Evolutionary conservation across 495 filamentous ascomycete genomes (phyloP), one percentile per base, ranked within the genome.

Genomic region (Aspergillus bertholletiae): DNA sequence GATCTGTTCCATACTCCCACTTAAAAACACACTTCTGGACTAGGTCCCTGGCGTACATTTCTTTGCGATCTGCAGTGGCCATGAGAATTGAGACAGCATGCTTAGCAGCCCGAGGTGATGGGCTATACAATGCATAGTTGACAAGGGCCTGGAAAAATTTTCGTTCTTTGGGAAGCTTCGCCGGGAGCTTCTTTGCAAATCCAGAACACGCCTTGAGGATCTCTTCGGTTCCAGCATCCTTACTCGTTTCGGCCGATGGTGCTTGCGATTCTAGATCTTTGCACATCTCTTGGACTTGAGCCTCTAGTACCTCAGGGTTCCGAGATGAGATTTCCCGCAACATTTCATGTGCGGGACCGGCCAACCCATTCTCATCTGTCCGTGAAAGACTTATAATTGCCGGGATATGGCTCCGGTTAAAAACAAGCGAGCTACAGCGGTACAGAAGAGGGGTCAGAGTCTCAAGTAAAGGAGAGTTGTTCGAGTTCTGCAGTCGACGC

Each of bases 341-440:
- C 43, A 97, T 82, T 64, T 96, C 90, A 58, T 97, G 92, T 7
- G 94, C 94, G 0, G 88, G 82, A 8, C 80, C 71, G 15, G 88
- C 88, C 55, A 97, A 72, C 1, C 82, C 82, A 35, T 90, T 81
- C 58, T 91, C 86, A 63, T 96, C 87, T 3, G 85, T 88, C 55
- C 88, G 84, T 0, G 91, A 89, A 57, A 87, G 87, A 52, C 89
- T 86, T 78, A 97, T 89, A 58, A 97, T 91, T 1, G 89, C 84
- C 2, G 92, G 85, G 11, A 97, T 86, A 60, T 97, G 93, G 64
- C 92, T 96, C 54, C 87, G 85, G 73, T 97, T 99, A 73, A 93
- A 96, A 44, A 96, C 76, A 32, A 97, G 78, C 44, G 88, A 86
- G 30, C 88, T 85, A 43, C 85, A 84, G 28, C 92, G 85, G 61